Evolutionary conservation across 2,329 filamentous ascomycete genomes (phyloP).

Genomic region (Talaromyces sp.): DNA sequence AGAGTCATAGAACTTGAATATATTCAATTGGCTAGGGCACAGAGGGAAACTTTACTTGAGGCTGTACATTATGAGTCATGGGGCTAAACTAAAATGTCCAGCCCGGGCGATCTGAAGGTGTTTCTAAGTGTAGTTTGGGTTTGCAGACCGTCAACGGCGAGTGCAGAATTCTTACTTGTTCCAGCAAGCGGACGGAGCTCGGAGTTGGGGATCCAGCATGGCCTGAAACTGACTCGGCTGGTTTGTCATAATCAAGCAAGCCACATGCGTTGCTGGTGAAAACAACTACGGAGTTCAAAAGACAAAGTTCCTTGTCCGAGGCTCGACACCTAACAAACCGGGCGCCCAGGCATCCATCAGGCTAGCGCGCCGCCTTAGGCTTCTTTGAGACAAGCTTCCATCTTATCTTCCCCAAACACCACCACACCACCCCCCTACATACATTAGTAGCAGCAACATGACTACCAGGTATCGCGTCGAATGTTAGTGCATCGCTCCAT

Average conservation of each 20-base stretch:
- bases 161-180: neutral
- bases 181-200: neutral
- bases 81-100: neutral
- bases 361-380: neutral
- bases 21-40: neutral
- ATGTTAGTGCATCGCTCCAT: constrained; percentile 52
- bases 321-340: constrained; percentile 3
- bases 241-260: neutral
- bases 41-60: neutral
- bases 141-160: neutral
- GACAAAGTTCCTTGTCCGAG: neutral
- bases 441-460: constrained; percentile 28
- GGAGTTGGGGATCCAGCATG: neutral
- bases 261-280: too few species aligned
- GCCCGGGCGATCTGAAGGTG: neutral
- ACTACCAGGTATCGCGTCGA: constrained; percentile 60
- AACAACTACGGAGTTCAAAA: too few species aligned
- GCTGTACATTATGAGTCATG: neutral
- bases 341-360: constrained; percentile 7
- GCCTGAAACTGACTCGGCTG: neutral
- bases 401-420: constrained; percentile 7
- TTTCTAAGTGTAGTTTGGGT: neutral
- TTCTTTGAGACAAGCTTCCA: neutral
- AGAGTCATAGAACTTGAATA: neutral
- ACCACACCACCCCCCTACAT: neutral